Evolutionary conservation across 2,329 filamentous ascomycete genomes (phyloP).

Genomic region (Colletotrichum endophyticum): DNA sequence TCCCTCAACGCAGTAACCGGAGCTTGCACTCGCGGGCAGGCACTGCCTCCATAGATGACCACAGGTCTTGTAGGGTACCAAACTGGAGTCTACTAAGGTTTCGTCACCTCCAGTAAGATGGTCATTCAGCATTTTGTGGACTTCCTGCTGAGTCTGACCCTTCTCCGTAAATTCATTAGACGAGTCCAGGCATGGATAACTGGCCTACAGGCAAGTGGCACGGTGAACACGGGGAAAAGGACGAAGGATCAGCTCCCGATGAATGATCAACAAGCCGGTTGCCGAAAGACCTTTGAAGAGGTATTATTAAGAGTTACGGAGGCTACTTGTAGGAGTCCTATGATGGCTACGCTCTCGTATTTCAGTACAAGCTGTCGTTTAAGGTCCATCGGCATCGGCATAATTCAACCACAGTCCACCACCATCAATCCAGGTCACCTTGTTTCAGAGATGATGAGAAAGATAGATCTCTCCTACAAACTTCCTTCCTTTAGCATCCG

Average conservation of each 20-base stretch:
- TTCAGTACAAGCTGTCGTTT: not conserved
- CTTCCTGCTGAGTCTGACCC: not conserved
- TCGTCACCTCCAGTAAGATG: not conserved
- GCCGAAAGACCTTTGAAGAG: not conserved
- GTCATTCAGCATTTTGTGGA: not conserved
- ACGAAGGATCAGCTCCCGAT: not conserved
- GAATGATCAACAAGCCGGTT: not conserved
- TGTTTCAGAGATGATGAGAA: not conserved
- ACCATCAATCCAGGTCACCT: not conserved
- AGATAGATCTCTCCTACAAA: not conserved
- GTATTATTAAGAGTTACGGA: not conserved
- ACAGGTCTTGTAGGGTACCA: not conserved
- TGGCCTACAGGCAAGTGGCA: not conserved
- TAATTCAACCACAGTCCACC: not conserved
- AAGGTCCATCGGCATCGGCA: not conserved
- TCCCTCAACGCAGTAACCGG: not conserved
- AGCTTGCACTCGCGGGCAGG: not conserved
- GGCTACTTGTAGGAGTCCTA: not conserved
- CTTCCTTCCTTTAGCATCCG: fast-evolving
- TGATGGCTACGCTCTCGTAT: not conserved
- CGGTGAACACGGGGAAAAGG: not conserved
- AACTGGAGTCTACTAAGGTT: not conserved
- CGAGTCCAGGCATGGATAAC: not conserved
- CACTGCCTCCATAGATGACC: not conserved
- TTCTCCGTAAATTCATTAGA: not conserved